Base-by-base conservation (phyloP, 306 rosid species). In the Dryas drummondii region DNA sequence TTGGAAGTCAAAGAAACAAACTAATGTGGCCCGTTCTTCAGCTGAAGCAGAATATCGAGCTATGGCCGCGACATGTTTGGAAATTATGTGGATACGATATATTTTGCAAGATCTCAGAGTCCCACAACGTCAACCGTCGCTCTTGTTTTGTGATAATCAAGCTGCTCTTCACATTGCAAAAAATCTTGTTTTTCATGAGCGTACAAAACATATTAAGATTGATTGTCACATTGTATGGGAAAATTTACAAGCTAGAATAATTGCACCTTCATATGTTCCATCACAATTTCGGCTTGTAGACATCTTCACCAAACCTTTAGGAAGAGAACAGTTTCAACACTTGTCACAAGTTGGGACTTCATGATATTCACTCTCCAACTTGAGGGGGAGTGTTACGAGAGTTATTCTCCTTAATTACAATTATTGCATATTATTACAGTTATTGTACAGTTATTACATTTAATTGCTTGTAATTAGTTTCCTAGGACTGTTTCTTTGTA, bases 141-240 rank as follows among this genome's bases (percentile, higher is more conserved):
- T 19, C 4, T 14, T 51, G 10, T 37, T 11, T 22, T 49, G 73
- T 69, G 73, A 69, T 52, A 69, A 69, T 32, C 46, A 69, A 27
- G 46, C 32, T 49, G 47, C 60, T 1, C 14, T 69, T 0, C 27
- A 69, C 10, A 69, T 69, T 22, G 4, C 71, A 4, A 5, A 13
- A 0, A 67, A 67, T 47, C 53, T 1, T 0, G 48, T 67, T 3
- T 67, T 22, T 7, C 73, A 69, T 10, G 48, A 69, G 22, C 16
- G 49, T 11, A 26, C 58, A 15, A 15, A n/a, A 8, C 73, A 69
- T 15, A 69, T 69, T 1, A 48, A 69, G n/a, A 15, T 15, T 4
- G 60, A 67, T 41, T 45, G 42, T 10, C 56, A 67, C 22, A 4
- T 67, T 3, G 2, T 67, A 5, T 5, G 71, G 3, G 60, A 51